Evolutionary conservation across 2,329 filamentous ascomycete genomes (phyloP), one percentile per base, ranked within the genome.

Genomic region (Lecanoromycetidae sp.): DNA sequence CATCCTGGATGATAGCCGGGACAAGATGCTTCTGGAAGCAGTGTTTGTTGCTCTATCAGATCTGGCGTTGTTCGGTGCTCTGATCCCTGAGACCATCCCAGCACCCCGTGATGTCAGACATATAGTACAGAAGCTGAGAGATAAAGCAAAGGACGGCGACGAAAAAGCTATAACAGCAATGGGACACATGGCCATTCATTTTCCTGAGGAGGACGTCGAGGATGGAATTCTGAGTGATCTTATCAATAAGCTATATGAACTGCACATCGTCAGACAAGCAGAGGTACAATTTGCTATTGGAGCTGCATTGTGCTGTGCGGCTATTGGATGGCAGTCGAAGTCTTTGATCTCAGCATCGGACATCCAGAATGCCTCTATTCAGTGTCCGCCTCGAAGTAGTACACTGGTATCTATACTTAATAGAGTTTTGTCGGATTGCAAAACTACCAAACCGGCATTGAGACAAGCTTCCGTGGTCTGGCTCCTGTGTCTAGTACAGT

Each of bases 401-500:
- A 63, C 72, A 43, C 66, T 82, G 22, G 66, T 66, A 7, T 64
- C 68, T 0, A 71, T 85, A 1, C 67, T 94, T 4, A 76, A 84
- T 50, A 87, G 82, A 59, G 74, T 93, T 2, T 71, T 96, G 38
- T 67, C 69, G 2, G 82, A 91, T 57, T 91, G 84, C 66, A 82
- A 83, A 57, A 79, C 82, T 7, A 87, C 86, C 0, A 95, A 95
- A 58, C 91, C 91, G 1, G 84, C 87, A 0, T 70, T 95, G 4
- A 80, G 87, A 56, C 94, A 94, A 61, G 87, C 90, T 3, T 90
- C 88, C 0, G 87, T 87, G 0, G 94, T 98, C 56, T 96, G 91
- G 91, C 74, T 96, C 0, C 80, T 96, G 50, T 94, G 84, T 58
- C 67, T 96, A 3, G 80, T 96, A 7, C 87, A 95, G 59, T 87